Evolutionary conservation across 2,329 filamentous ascomycete genomes (phyloP), one percentile per base, ranked within the genome.

Genomic region (Cytospora schulzeri): DNA sequence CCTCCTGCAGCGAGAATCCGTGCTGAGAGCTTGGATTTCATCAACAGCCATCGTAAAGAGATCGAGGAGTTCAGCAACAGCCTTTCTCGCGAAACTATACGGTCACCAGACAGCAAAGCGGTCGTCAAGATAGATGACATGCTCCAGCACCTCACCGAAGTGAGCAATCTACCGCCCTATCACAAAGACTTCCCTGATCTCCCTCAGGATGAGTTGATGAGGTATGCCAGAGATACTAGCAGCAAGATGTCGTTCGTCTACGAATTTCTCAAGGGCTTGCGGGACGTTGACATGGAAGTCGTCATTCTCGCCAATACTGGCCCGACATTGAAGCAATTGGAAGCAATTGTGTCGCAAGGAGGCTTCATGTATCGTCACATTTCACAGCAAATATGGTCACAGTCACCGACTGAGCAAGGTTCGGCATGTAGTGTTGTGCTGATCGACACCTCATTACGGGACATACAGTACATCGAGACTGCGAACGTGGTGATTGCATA

Each of bases 171-270:
- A 48, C 85, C 85, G 4, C 80, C 81, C 5, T 81, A 84, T 41
- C 73, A 81, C 48, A 74, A 82, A 28, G 80, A 80, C n/a, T 76
- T 82, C 9, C 71, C 74, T 2, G 70, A 79, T 15, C 74, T 85
- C 62, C 72, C 78, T 2, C 70, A 78, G 9, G 70, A 73, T 4
- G 77, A 81, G 26, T 75, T 79, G 60, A 80, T 81, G 68, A 87
- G 81, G 70, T 84, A 86, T 68, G 80, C 81, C 1, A 79, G 81
- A 62, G 81, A 81, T 60, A 81, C 84, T 12, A 88, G 86, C 72
- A 76, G 83, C 62, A 89, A 89, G 68, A 86, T 84, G 68, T 81
- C 79, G 35, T 89, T 89, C 68, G 69, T 88, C 7, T 81, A 79
- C 53, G 84, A 87, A 67, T 75, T 89, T 4, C 71, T 88, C 33